Percentiles rank a stretch among this genome's conserved stretches.
phyloP scores from a whole-genome alignment of 1,284 basidiomycete species.

The Papiliotrema flavescens region DNA sequence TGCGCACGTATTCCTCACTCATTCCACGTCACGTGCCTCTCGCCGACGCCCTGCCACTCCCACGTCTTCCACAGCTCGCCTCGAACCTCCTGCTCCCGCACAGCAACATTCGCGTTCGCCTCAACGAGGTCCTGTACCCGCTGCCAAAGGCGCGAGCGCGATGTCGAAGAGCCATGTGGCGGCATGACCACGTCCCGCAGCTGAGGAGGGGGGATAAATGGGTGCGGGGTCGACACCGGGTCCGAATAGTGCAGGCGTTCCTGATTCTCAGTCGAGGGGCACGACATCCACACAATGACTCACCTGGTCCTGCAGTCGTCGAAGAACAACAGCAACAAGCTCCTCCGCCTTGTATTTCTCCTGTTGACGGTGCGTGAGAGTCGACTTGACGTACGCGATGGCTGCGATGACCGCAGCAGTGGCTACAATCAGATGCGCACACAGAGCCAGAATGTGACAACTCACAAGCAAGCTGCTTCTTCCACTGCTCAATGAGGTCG shows the following conservation, averaged over 20 bases:
- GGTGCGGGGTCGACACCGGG: conserved; percentile 68
- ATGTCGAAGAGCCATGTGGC: conserved; percentile 68
- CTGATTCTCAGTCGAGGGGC: conserved; percentile 23
- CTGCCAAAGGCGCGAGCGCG: conserved; percentile 73
- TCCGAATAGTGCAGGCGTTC: conserved; percentile 81
- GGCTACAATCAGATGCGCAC: conserved; percentile 21
- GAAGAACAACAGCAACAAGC: conserved; percentile 74
- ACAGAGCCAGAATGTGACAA: conserved; percentile 3
- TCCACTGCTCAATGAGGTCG: conserved; percentile 67
- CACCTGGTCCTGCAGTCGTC: conserved; percentile 72
- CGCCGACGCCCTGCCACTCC: conserved; percentile 51
- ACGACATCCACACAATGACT: conserved; percentile 10
- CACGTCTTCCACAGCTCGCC: conserved; percentile 62
- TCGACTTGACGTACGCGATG: conserved; percentile 46
- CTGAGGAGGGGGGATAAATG: conserved; percentile 83
- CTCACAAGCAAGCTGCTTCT: conserved; percentile 63
- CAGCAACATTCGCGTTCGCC: conserved; percentile 88
- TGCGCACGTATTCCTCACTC: neutral
- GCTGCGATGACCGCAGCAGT: conserved; percentile 37
- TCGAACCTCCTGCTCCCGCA: conserved; percentile 77
- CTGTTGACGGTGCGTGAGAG: conserved; percentile 55
- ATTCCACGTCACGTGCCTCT: conserved; percentile 28
- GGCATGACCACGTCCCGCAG: conserved; percentile 85
- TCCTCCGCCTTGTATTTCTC: conserved; percentile 69
- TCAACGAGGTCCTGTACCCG: conserved; percentile 85